These are phyloP conservation scores for Euryodendron excelsum DNA, from an alignment of 148 eudicot species.

Conservation along the genomic window DNA sequence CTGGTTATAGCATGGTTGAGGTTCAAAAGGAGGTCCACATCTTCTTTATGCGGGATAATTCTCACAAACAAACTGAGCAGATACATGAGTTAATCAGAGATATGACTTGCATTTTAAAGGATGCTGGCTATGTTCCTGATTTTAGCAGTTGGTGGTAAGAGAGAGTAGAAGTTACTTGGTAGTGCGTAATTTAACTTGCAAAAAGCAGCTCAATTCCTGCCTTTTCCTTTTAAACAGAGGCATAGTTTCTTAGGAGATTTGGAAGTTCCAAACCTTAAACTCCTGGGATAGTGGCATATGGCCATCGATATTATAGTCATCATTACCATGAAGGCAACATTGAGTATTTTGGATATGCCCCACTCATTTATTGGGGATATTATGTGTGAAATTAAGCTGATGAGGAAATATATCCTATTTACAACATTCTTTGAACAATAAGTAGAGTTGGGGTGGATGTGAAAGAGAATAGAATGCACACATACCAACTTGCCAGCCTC, in stretches of 20 bases:
- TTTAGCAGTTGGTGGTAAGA: conserved; percentile 21
- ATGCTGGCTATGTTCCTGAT: conserved; percentile 41
- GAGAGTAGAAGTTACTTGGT: background rate
- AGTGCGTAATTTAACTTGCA: background rate
- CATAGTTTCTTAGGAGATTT: background rate
- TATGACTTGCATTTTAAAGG: conserved; percentile 47
- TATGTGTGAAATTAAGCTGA: background rate
- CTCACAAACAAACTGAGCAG: conserved; percentile 47
- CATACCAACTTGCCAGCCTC: background rate
- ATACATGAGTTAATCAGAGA: conserved; percentile 46
- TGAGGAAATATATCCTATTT: background rate
- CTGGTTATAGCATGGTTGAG: conserved; percentile 85
- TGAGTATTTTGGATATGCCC: background rate
- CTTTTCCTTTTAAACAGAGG: background rate
- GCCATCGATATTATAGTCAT: background rate
- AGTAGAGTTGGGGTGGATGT: background rate
- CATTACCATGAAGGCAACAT: background rate
- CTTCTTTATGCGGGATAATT: conserved; percentile 68
- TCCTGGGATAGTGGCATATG: background rate
- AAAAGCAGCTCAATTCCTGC: background rate
- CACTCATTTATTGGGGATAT: background rate
- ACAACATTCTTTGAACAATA: background rate
- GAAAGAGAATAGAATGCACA: background rate
- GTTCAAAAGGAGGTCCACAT: conserved; percentile 52
- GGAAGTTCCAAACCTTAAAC: background rate